Base-by-base conservation (phyloP, 495 filamentous ascomycete genomes). In the Penicillium paxilli region DNA sequence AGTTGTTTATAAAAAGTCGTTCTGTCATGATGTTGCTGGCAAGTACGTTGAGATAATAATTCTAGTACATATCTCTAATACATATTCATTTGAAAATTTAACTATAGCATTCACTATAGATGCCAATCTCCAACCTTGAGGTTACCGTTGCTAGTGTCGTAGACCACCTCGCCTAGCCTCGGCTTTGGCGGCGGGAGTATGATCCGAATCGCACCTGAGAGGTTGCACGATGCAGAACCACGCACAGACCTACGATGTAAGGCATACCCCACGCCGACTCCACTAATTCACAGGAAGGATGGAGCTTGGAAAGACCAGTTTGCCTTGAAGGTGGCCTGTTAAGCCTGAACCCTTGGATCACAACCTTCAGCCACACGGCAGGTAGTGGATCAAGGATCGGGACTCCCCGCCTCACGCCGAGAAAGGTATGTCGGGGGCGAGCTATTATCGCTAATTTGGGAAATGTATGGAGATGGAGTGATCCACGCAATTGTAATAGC, bases 331-430 rank as follows among this genome's bases (percentile, higher is more conserved):
- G n/a, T 20, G 20, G 40, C 49, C 19, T 38, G 22, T 37, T 11
- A 21, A 28, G 48, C 9, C 10, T 14, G 24, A 42, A 26, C 9
- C 21, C n/a, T 30, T 30, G 9, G 50, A 21, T 33, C n/a, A 28
- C 14, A 17, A 33, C 21, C 26, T 40, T 12, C 50, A 45, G 19
- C 19, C 41, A 51, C 49, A 51, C 50, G 50, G 50, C 46, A 48
- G 33, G 19, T n/a, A 28, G 46, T 55, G 46, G 46, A 49, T 44
- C 52, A 8, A 30, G 21, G 37, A 44, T 30, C 52, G 46, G 46
- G 6, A 17, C 24, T 25, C 33, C 16, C 45, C 46, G 52, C 46
- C 21, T 20, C 8, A 25, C 24, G 16, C 20, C 23, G 22, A 23
- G 16, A 32, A 44, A 4, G 50, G 50, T 41, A 46, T 45, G 40